Conservation (phyloP, 2,329 filamentous ascomycete species). For the Venturia oleaginea region DNA sequence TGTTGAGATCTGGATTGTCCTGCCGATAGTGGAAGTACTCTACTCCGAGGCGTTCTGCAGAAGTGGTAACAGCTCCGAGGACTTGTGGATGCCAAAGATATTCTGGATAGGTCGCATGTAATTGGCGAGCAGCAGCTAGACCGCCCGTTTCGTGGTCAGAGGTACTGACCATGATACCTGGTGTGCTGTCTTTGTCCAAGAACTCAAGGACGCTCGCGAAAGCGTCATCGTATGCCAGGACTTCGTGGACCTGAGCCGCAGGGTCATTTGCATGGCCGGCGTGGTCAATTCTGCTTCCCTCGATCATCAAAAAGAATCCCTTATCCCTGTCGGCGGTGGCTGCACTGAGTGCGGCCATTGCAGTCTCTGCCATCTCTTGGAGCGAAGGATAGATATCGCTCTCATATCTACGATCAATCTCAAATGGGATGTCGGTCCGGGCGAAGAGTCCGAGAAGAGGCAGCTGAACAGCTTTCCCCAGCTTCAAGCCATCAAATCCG, state of each 20-base stretch:
- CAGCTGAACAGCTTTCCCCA: conserved; percentile 59
- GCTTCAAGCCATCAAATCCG: conserved; percentile 65
- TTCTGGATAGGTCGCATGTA: conserved; percentile 52
- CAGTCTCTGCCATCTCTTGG: conserved; percentile 81
- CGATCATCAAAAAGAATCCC: conserved; percentile 98
- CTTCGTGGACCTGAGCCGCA: conserved; percentile 60
- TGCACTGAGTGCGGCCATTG: conserved; percentile 66
- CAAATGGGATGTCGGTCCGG: conserved; percentile 74
- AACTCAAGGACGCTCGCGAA: conserved; percentile 81
- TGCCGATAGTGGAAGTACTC: conserved; percentile 54
- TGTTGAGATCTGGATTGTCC: conserved; percentile 21
- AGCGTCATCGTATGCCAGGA: conserved; percentile 86
- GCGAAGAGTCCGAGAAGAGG: conserved; percentile 85
- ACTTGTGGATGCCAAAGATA: conserved; percentile 76
- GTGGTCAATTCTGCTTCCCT: conserved; percentile 89
- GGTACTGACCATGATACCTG: conserved; percentile 77
- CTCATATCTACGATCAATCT: conserved; percentile 77
- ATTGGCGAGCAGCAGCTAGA: conserved; percentile 68
- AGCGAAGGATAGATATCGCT: conserved; percentile 77
- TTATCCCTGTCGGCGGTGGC: conserved; percentile 78
- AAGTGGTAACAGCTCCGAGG: conserved; percentile 70
- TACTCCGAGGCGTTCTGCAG: conserved; percentile 58
- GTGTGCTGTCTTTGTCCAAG: conserved; percentile 60
- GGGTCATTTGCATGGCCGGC: conserved; percentile 60
- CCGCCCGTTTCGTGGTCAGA: conserved; percentile 97